Evolutionary conservation across 306 rosid genomes (phyloP), one percentile per base, ranked within the genome.

Genomic region (Trichosanthes truncata): DNA sequence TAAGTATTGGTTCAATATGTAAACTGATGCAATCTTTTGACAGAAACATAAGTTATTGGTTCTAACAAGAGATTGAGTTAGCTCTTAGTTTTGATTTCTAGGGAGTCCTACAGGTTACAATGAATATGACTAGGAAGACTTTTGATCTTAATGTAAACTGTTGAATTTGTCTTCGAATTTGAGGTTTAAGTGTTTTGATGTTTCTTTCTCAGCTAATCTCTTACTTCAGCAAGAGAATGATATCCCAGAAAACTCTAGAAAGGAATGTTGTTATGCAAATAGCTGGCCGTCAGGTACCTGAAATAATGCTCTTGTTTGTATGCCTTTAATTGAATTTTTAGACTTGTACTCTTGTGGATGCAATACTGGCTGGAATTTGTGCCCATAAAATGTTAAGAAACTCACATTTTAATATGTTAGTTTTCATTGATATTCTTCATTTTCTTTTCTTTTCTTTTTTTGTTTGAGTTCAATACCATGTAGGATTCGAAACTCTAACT

Each of bases 221-320:
- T 23, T 94, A 85, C 85, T 92, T 94, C 80, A 83, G 79, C 69
- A 96, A 87, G 86, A 86, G 97, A 72, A 51, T 81, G 86, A 94
- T 94, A 85, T 92, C 98, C 36, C 87, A 83, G 81, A 82, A 92
- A 85, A 94, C 95, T 59, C 89, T 92, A 51, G 78, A 25, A 43
- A 87, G 98, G 84, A 94, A 94, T 85, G 80, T 80, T 63, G 96
- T 94, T 60, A 87, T 88, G 92, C 93, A 92, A 84, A 48, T 85
- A 83, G 81, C 81, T 43, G 83, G 82, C 41, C 63, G 83, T 59
- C 86, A 90, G 98, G 98, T 94, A 88, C 65, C 33, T 81, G 60
- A 74, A 62, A 66, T 53, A 41, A 56, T 40, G 36, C 7, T 49
- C 14, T 74, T 49, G 43, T 63, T 35, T 15, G 21, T 5, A 31